Evolutionary conservation across 441 rosid species (phyloP).

Genomic region (Gossypium schwendimanii): DNA sequence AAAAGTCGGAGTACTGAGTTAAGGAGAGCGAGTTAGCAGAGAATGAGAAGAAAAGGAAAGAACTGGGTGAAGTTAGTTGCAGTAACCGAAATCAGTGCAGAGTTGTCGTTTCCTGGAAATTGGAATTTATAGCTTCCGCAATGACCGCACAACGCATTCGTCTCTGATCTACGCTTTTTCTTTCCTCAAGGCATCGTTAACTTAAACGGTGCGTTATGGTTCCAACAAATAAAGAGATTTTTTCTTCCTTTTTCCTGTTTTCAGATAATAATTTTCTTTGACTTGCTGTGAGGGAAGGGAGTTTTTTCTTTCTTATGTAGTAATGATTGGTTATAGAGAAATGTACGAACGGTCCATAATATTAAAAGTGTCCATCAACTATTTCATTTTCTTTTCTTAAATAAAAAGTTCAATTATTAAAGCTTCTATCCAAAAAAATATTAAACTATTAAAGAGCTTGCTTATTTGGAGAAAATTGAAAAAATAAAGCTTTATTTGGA

Average conservation of each 20-base stretch:
- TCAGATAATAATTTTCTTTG: not conserved
- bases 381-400: not conserved
- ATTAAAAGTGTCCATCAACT: not conserved
- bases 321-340: not conserved
- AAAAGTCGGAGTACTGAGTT: not conserved
- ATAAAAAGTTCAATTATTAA: not conserved
- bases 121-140: not conserved
- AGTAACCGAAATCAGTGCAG: not conserved
- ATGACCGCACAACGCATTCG: conserved; percentile 19
- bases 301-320: not conserved
- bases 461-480: not conserved
- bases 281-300: not conserved
- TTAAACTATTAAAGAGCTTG: not conserved
- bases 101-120: conserved; percentile 16
- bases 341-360: not conserved
- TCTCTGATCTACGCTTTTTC: not conserved
- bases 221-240: not conserved
- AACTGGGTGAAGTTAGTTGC: not conserved
- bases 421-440: not conserved
- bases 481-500: not conserved
- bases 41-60: not conserved
- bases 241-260: not conserved
- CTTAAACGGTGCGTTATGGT: not conserved
- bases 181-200: not conserved
- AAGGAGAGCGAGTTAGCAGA: not conserved